These are phyloP conservation scores for Lactifluus pinguis DNA, from an alignment of 768 basidiomycete genomes.

Conservation along the genomic window DNA sequence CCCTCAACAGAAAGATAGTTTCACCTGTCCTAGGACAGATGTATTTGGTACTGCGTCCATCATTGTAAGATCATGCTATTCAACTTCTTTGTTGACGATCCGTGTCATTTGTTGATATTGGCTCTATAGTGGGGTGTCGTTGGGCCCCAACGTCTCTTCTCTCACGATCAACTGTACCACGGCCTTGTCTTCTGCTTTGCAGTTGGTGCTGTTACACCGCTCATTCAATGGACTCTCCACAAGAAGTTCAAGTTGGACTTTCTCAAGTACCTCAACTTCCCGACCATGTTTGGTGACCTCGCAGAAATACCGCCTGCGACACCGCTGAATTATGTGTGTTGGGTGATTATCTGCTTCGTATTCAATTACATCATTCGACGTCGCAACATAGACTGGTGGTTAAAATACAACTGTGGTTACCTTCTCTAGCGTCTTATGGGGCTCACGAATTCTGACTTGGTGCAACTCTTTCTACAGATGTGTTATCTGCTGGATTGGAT, in stretches of 20 bases:
- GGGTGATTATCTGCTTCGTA: slow-evolving; percentile 30
- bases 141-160: slow-evolving; percentile 43
- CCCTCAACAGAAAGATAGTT: slow-evolving; percentile 45
- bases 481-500: slow-evolving; percentile 62
- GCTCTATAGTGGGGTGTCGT: slow-evolving; percentile 48
- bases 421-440: neutral
- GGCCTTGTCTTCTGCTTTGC: slow-evolving; percentile 68
- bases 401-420: slow-evolving; percentile 29
- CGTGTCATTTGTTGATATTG: neutral
- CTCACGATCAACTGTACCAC: slow-evolving; percentile 1
- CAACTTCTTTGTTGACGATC: neutral
- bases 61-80: slow-evolving; percentile 38
- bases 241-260: slow-evolving; percentile 14
- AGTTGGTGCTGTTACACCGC: slow-evolving; percentile 50
- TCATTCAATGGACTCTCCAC: slow-evolving; percentile 42
- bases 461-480: slow-evolving; percentile 32
- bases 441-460: neutral
- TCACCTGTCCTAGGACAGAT: slow-evolving; percentile 60
- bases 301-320: slow-evolving; percentile 37
- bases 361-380: slow-evolving; percentile 33
- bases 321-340: slow-evolving; percentile 34
- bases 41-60: slow-evolving; percentile 76
- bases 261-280: slow-evolving; percentile 53
- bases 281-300: slow-evolving; percentile 32
- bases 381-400: slow-evolving; percentile 32